phyloP scores from a whole-genome alignment of 148 eudicot species.

The Beta vulgaris region DNA sequence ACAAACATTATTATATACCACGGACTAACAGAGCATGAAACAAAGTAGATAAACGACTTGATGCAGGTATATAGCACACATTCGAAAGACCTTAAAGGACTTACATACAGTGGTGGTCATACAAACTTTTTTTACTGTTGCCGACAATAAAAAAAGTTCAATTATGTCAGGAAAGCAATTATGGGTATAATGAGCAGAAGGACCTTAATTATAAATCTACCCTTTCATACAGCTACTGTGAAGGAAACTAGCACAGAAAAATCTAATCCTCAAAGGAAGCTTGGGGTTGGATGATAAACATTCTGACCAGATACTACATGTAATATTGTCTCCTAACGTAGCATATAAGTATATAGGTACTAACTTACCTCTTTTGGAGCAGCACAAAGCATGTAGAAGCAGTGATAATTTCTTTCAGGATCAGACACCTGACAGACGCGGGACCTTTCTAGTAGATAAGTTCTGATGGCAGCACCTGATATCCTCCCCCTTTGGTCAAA shows the following conservation, averaged over 20 bases:
- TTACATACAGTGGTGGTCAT: not conserved
- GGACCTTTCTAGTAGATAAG: constrained; percentile 68
- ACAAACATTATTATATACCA: not conserved
- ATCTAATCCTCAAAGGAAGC: not conserved
- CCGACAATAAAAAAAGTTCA: not conserved
- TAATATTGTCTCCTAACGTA: not conserved
- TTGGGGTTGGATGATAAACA: not conserved
- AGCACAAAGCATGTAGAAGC: constrained; percentile 79
- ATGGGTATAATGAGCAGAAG: not conserved
- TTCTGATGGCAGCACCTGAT: constrained; percentile 78
- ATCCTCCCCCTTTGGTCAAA: constrained; percentile 60
- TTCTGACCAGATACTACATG: not conserved
- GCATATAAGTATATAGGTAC: not conserved
- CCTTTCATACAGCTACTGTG: not conserved
- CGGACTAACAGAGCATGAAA: not conserved
- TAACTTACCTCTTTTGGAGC: constrained; percentile 58
- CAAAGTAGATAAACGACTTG: not conserved
- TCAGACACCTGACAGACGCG: constrained; percentile 74
- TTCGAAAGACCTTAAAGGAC: not conserved
- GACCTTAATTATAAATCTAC: not conserved
- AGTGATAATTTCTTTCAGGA: constrained; percentile 80
- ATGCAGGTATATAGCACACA: not conserved
- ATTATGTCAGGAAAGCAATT: not conserved
- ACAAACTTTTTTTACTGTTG: not conserved
- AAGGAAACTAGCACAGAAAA: not conserved